Percentiles rank a stretch among this genome's conserved stretches.
Conservation (phyloP, 2,329 filamentous ascomycete genomes). For the Xylariomycetidae sp. region DNA sequence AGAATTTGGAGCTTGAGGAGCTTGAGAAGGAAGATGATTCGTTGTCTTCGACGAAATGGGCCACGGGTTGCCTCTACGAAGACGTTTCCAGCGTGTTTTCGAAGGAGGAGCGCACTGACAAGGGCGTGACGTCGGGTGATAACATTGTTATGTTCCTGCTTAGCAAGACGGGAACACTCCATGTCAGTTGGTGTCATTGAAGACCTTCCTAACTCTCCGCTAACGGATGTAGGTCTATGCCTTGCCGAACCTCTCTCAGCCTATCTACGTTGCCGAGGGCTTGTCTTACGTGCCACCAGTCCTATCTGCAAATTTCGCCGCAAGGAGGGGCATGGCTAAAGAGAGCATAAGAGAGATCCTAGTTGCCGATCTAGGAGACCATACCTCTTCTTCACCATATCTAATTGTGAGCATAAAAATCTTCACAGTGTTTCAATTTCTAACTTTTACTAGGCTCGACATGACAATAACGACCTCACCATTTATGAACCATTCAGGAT, state of each 20-base stretch:
- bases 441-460: constrained; percentile 57
- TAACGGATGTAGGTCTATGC: constrained; percentile 61
- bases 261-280: constrained; percentile 71
- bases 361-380: constrained; percentile 79
- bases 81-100: constrained; percentile 57
- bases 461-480: constrained; percentile 74
- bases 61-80: constrained; percentile 78
- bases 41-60: constrained; percentile 64
- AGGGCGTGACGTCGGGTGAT: constrained; percentile 33
- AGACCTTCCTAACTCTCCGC: constrained; percentile 5
- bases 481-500: constrained; percentile 77
- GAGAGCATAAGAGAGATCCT: constrained; percentile 75
- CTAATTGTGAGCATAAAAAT: constrained; percentile 61
- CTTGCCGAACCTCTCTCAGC: constrained; percentile 65
- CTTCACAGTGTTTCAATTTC: constrained; percentile 1
- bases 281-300: constrained; percentile 73
- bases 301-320: constrained; percentile 65
- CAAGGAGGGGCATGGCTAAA: constrained; percentile 65
- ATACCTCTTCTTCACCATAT: constrained; percentile 65
- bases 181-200: constrained; percentile 49
- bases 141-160: constrained; percentile 73
- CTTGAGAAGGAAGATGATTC: constrained; percentile 59
- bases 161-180: constrained; percentile 66
- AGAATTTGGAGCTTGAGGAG: constrained; percentile 80
- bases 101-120: constrained; percentile 32